A percentile compares a stretch with the other conserved stretches of the same genome.
phyloP scores from a whole-genome alignment of 2,329 filamentous ascomycete species.

The Aspergillaceae sp. region DNA sequence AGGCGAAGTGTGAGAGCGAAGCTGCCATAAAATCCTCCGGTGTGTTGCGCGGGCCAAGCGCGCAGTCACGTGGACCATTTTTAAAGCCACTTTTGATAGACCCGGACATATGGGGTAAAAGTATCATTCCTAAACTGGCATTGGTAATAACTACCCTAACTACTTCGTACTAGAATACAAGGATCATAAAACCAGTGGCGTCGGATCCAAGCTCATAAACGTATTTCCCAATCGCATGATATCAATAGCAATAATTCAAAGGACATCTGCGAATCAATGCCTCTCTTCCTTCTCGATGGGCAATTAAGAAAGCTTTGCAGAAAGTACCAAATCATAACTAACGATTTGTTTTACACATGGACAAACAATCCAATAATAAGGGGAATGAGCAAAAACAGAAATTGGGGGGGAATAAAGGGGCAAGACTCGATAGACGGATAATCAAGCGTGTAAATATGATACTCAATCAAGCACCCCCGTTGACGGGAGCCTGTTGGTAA shows the following conservation, averaged over 20 bases:
- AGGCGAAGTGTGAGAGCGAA: conserved; percentile 2
- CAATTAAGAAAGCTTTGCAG: too few relatives aligned
- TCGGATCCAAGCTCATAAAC: conserved; percentile 14
- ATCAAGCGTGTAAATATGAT: too few relatives aligned
- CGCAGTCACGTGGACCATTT: conserved; percentile 18
- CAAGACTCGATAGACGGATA: too few relatives aligned
- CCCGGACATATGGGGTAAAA: too few relatives aligned
- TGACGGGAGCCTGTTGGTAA: conserved; percentile 19
- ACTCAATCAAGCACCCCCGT: conserved; percentile 16
- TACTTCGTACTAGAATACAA: too few relatives aligned
- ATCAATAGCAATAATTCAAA: too few relatives aligned
- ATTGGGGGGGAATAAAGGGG: conserved; percentile 2
- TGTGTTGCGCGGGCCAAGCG: conserved; percentile 4
- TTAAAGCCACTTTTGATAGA: neutral
- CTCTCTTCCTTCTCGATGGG: too few relatives aligned
- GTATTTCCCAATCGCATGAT: neutral
- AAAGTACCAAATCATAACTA: neutral
- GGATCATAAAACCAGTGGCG: too few relatives aligned
- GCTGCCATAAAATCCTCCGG: conserved; percentile 24
- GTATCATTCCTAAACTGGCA: too few relatives aligned
- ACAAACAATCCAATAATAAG: conserved; percentile 4
- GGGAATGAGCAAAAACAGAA: conserved; percentile 6
- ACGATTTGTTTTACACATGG: conserved; percentile 12
- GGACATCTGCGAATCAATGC: too few relatives aligned
- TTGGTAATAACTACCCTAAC: neutral